Base-by-base conservation (phyloP, 345 rosid genomes). In the Combretum micranthum region DNA sequence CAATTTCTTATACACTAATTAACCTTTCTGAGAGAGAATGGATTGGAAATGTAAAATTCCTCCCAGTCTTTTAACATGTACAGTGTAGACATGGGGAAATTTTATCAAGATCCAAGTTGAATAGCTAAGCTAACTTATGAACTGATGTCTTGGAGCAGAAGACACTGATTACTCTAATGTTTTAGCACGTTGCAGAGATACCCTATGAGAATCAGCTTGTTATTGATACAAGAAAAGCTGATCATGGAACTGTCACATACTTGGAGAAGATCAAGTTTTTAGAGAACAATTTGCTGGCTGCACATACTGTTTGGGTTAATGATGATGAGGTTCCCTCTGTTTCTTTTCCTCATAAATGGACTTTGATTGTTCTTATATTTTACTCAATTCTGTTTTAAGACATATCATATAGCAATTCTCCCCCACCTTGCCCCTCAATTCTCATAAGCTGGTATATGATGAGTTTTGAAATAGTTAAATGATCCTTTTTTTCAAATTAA, bases 241-340 rank as follows among this genome's bases (percentile, higher is more conserved):
- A 77, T 50, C 77, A 75, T 58, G 87, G 87, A 57, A 84, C 87
- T 42, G 90, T 84, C 26, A 73, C 87, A 50, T 76, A 66, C 73
- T 72, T 81, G 77, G 73, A 79, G 64, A 79, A 79, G 77, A 73
- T 84, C 49, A 67, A 71, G 8, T 77, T 84, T 60, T 65, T 84
- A 62, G 75, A 51, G 23, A 64, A 72, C 32, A 84, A 81, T 67
- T 71, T 81, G 57, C 77, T 84, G 43, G 73, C 85, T 45, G 90
- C 87, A 54, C 84, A 81, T 65, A 57, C 88, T 20, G 88, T 80
- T 58, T 76, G 81, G 80, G 77, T 80, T 47, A 73, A 85, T 54
- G 47, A 66, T 26, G 18, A 70, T 13, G 92, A 85, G 92, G 88
- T 85, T 18, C 23, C 49, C 13, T 63, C 39, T 42, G 42, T 51